Evolutionary conservation across 306 rosid genomes (phyloP).

Genomic region (Castanea crenata): DNA sequence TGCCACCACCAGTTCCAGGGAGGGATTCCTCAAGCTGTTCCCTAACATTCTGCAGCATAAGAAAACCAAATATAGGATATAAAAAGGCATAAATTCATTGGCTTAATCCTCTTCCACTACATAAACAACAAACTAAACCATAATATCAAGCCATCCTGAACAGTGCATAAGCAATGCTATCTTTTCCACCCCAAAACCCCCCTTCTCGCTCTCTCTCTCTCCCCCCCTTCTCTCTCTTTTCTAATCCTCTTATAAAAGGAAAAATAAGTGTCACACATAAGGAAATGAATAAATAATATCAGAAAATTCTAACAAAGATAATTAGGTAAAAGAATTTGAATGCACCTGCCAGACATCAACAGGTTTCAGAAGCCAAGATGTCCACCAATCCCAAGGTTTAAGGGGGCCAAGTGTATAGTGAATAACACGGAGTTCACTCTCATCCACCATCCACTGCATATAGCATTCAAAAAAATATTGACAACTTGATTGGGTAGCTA

Average conservation of each 20-base stretch:
- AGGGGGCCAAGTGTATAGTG: conserved; percentile 98
- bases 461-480: conserved; percentile 17
- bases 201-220: too few relatives aligned
- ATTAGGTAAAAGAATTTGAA: neutral
- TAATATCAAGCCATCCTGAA: neutral
- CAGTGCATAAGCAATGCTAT: too few relatives aligned
- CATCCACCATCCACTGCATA: conserved; percentile 97
- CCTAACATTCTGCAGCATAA: conserved; percentile 71
- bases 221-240: neutral
- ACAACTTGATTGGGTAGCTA: neutral
- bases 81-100: conserved; percentile 4
- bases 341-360: conserved; percentile 99
- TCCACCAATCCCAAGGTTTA: conserved; percentile 99
- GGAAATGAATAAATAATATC: neutral
- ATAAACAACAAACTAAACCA: neutral
- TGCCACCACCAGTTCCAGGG: conserved; percentile 89
- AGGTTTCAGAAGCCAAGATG: conserved; percentile 98
- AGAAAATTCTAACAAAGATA: neutral
- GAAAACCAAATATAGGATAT: conserved; percentile 14
- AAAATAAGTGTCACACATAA: neutral
- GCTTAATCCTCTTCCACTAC: neutral
- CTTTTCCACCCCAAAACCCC: too few relatives aligned
- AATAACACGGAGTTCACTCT: conserved; percentile 82
- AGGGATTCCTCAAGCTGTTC: conserved; percentile 75
- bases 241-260: neutral